Evolutionary conservation across 2,329 filamentous ascomycete genomes (phyloP).

Genomic region (Verruconis gallopava): DNA sequence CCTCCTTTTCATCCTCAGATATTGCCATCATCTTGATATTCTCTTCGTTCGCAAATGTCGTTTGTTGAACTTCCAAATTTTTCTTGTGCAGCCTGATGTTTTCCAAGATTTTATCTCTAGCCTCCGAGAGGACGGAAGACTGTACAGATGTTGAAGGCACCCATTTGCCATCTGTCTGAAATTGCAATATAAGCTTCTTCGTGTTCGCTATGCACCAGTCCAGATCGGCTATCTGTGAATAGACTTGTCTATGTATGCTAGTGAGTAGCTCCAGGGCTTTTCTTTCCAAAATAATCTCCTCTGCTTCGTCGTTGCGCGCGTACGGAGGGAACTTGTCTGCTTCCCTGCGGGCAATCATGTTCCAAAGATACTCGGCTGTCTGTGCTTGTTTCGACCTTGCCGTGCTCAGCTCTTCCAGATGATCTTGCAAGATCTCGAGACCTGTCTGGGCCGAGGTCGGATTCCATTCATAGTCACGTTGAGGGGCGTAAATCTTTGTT

Average conservation of each 20-base stretch:
- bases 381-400: not conserved
- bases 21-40: too few relatives aligned
- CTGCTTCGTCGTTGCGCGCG: not conserved
- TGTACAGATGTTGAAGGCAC: not conserved
- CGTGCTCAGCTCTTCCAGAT: slow-evolving; percentile 2
- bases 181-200: slow-evolving; percentile 7
- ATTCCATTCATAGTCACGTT: slow-evolving; percentile 4
- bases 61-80: not conserved
- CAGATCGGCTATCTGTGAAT: not conserved
- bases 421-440: not conserved
- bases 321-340: not conserved
- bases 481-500: not conserved
- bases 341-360: slow-evolving; percentile 2
- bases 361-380: slow-evolving; percentile 1
- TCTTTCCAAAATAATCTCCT: not conserved
- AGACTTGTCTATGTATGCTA: slow-evolving; percentile 7
- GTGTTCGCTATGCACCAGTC: slow-evolving; percentile 9
- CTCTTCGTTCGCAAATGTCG: not conserved
- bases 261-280: slow-evolving; percentile 8
- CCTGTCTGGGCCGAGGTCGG: slow-evolving; percentile 1
- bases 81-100: slow-evolving; percentile 3
- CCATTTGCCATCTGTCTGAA: slow-evolving; percentile 7
- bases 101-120: not conserved
- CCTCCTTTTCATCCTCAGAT: not conserved
- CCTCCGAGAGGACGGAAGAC: not conserved